Evolutionary conservation across 2,329 filamentous ascomycete genomes (phyloP).

Genomic region (Cordyceps pruinosa): DNA sequence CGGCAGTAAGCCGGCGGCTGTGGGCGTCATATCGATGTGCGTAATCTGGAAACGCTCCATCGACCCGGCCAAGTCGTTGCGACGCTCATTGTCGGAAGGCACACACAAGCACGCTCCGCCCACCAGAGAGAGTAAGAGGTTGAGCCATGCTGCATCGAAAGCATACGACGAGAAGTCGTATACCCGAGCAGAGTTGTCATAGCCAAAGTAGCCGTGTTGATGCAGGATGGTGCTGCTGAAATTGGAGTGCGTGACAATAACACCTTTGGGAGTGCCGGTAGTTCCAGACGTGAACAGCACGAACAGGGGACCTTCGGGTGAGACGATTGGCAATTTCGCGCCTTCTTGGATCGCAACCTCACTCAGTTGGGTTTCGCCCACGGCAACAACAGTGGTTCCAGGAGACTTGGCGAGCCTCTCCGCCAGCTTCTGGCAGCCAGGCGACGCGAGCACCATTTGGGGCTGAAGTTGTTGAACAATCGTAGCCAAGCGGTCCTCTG

Average conservation of each 20-base stretch:
- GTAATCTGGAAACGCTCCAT: slow-evolving; percentile 6
- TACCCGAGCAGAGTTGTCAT: slow-evolving; percentile 7
- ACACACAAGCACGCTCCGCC: not conserved
- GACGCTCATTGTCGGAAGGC: not conserved
- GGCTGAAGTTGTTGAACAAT: slow-evolving; percentile 1
- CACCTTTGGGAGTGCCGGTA: slow-evolving; percentile 19
- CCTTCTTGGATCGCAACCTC: not conserved
- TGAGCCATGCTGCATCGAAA: slow-evolving; percentile 13
- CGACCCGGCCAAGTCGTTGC: not conserved
- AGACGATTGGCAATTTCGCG: not conserved
- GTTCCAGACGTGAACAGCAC: slow-evolving; percentile 18
- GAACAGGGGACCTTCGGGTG: slow-evolving; percentile 14
- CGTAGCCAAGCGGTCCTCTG: slow-evolving; percentile 13
- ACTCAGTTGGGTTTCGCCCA: not conserved
- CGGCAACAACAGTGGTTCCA: not conserved
- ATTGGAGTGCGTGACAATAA: slow-evolving; percentile 16
- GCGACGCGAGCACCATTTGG: not conserved
- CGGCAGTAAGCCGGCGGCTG: slow-evolving; percentile 13
- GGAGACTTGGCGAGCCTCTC: not conserved
- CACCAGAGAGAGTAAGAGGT: not conserved
- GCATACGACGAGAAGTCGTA: slow-evolving; percentile 16
- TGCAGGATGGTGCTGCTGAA: slow-evolving; percentile 7
- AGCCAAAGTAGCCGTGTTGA: slow-evolving; percentile 11
- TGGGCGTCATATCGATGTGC: not conserved
- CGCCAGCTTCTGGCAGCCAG: not conserved